These are phyloP conservation scores for Papiliotrema nemorosa DNA, from an alignment of 1,284 basidiomycete species.

Conservation along the genomic window DNA sequence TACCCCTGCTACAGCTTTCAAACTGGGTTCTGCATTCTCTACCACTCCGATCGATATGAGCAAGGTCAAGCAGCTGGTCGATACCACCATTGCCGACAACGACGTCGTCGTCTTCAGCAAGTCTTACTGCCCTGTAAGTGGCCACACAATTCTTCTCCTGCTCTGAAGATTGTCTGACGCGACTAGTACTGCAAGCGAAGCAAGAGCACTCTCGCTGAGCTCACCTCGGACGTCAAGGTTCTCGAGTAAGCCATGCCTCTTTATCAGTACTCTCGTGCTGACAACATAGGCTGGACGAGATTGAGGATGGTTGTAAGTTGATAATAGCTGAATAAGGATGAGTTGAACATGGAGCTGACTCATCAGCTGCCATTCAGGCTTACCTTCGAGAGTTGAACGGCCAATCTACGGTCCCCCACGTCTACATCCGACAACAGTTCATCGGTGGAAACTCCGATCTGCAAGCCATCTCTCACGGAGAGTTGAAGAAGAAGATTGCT, in stretches of 20 bases:
- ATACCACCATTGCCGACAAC: conserved; percentile 44
- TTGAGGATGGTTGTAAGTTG: conserved; percentile 43
- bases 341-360: not conserved
- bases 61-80: conserved; percentile 40
- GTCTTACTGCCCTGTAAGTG: conserved; percentile 48
- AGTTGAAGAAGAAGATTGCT: conserved; percentile 40
- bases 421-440: conserved; percentile 48
- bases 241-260: conserved; percentile 24
- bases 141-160: no score
- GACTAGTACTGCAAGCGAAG: conserved; percentile 42
- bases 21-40: conserved; percentile 41
- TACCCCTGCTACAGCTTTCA: conserved; percentile 21
- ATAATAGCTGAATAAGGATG: not conserved
- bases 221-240: conserved; percentile 36
- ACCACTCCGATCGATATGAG: conserved; percentile 32
- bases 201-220: conserved; percentile 35
- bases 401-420: conserved; percentile 47
- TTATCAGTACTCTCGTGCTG: not conserved
- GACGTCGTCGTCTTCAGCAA: conserved; percentile 48
- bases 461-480: conserved; percentile 34
- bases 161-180: not conserved
- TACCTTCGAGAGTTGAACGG: conserved; percentile 45
- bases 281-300: conserved; percentile 42
- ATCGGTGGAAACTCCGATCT: conserved; percentile 49
- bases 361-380: conserved; percentile 43